These are phyloP conservation scores for Pseudocohnilembus persalinus DNA, from an alignment of 169 alveolate species.

Conservation along the genomic window DNA sequence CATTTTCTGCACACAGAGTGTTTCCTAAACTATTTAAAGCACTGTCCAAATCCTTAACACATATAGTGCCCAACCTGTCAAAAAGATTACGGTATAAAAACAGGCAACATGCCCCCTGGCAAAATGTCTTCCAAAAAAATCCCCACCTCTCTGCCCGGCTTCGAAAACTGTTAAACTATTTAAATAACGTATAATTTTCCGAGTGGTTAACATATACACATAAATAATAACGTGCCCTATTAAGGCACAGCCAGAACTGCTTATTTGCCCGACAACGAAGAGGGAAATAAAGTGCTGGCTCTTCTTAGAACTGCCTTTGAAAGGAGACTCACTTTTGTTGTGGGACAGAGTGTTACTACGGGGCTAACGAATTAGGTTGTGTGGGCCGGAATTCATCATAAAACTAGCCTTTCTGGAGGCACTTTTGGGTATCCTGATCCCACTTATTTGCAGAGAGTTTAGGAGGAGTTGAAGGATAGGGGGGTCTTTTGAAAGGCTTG, in stretches of 20 bases:
- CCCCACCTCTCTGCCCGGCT: neutral
- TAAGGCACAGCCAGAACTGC: slow-evolving; percentile 82
- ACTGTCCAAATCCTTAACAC: slow-evolving; percentile 11
- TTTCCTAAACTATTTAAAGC: slow-evolving; percentile 24
- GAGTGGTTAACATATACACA: slow-evolving; percentile 33
- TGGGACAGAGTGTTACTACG: slow-evolving; percentile 88
- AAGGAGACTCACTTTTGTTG: slow-evolving; percentile 84
- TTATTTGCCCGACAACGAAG: slow-evolving; percentile 82
- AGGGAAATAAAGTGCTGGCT: slow-evolving; percentile 76
- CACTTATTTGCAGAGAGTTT: slow-evolving; percentile 79
- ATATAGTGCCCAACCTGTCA: slow-evolving; percentile 78
- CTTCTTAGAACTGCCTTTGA: slow-evolving; percentile 80
- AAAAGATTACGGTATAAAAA: slow-evolving; percentile 74
- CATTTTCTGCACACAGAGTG: slow-evolving; percentile 82
- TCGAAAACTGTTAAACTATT: neutral
- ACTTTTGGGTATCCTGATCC: slow-evolving; percentile 87
- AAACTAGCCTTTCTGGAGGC: slow-evolving; percentile 85
- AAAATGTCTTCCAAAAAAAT: neutral
- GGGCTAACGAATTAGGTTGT: slow-evolving; percentile 82
- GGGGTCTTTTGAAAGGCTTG: slow-evolving; percentile 70
- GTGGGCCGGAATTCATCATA: slow-evolving; percentile 92
- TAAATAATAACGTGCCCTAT: slow-evolving; percentile 64
- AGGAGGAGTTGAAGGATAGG: slow-evolving; percentile 76
- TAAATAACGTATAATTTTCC: neutral
- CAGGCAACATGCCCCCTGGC: neutral